These are phyloP conservation scores for Rhododendron ferrugineum DNA, from an alignment of 148 eudicot species.

Conservation along the genomic window DNA sequence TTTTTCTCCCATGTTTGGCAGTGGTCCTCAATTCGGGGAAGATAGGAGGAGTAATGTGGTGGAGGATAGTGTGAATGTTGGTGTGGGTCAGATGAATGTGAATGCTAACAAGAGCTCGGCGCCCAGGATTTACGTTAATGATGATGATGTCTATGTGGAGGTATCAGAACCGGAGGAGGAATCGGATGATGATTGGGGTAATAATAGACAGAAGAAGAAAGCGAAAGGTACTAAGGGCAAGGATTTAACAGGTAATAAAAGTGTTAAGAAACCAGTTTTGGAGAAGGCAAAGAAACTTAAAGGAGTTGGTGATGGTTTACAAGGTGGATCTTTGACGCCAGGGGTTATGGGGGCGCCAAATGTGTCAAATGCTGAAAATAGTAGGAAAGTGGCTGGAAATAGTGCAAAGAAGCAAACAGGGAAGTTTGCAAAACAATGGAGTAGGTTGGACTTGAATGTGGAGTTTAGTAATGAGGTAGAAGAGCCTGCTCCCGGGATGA, in stretches of 20 bases:
- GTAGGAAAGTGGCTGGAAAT: conserved; percentile 3
- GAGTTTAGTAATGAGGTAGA: conserved; percentile 60
- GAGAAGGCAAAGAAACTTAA: conserved; percentile 11
- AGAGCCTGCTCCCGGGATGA: conserved; percentile 36
- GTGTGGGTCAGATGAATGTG: conserved; percentile 7
- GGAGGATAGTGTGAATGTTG: not conserved
- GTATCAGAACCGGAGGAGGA: conserved; percentile 49
- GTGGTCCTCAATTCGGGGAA: conserved; percentile 21
- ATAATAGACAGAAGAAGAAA: conserved; percentile 28
- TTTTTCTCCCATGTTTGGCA: conserved; percentile 59
- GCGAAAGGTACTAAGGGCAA: conserved; percentile 25
- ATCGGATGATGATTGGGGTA: conserved; percentile 63
- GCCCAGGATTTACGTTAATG: conserved; percentile 50
- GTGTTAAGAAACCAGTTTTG: not conserved
- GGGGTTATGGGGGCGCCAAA: conserved; percentile 6
- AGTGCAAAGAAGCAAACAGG: conserved; percentile 16
- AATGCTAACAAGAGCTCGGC: conserved; percentile 4
- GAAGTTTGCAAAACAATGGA: conserved; percentile 34
- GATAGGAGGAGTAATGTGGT: not conserved
- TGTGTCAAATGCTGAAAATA: conserved; percentile 4
- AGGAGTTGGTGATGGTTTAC: conserved; percentile 7
- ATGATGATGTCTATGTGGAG: conserved; percentile 33
- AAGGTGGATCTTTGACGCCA: conserved; percentile 10
- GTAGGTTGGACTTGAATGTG: conserved; percentile 57
- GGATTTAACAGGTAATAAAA: conserved; percentile 4